Conservation (phyloP, 1,284 basidiomycete genomes). For the Coriolopsis trogii region DNA sequence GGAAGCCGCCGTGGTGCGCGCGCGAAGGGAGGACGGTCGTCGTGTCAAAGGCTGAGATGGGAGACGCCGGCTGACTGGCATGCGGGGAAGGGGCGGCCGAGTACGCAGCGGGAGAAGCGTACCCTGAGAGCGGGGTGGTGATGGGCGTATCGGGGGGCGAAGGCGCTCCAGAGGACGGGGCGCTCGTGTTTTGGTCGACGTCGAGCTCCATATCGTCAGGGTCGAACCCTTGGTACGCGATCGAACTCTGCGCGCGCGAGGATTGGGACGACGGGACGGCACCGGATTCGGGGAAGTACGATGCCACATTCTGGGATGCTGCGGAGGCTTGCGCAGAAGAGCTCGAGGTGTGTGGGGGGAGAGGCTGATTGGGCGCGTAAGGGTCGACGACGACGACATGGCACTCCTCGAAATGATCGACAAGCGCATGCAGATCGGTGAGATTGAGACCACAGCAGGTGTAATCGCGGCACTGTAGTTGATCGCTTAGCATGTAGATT, state of each 20-base stretch:
- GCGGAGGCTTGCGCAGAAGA: conserved; percentile 31
- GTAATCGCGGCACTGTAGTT: conserved; percentile 72
- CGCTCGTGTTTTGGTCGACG: conserved; percentile 46
- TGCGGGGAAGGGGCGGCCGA: conserved; percentile 38
- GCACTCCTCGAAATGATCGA: conserved; percentile 86
- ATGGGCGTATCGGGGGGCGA: conserved; percentile 42
- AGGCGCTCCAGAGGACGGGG: conserved; percentile 40
- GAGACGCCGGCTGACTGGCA: conserved; percentile 37
- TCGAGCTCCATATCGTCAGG: conserved; percentile 83
- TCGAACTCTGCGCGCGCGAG: conserved; percentile 27
- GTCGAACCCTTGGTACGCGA: conserved; percentile 48
- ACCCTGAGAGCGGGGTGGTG: conserved; percentile 46
- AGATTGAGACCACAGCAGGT: conserved; percentile 82
- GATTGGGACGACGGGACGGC: conserved; percentile 30
- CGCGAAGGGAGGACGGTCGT: conserved; percentile 48
- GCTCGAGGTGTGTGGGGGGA: conserved; percentile 24
- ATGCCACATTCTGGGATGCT: conserved; percentile 37
- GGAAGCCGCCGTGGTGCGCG: conserved; percentile 30
- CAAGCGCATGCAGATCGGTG: conserved; percentile 80
- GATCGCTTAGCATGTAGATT: neutral
- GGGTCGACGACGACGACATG: conserved; percentile 78
- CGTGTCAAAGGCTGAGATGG: conserved; percentile 52
- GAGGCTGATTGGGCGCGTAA: conserved; percentile 39
- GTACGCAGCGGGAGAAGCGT: conserved; percentile 46
- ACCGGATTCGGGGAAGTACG: conserved; percentile 32